phyloP scores from a whole-genome alignment of 2,329 filamentous ascomycete species.

The Colletotrichum sidae region DNA sequence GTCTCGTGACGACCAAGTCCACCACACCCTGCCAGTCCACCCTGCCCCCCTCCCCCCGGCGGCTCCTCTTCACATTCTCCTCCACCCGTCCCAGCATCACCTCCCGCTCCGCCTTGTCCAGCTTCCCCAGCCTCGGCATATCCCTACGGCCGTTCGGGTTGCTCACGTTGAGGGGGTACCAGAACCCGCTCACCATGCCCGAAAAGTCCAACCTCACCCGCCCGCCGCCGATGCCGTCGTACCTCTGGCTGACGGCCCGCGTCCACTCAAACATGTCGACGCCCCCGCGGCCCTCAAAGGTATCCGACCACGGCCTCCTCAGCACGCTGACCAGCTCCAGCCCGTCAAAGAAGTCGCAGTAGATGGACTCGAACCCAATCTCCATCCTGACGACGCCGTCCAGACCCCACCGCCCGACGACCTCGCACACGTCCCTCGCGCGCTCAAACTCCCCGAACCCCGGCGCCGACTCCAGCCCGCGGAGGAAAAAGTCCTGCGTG shows the following conservation, averaged over 20 bases:
- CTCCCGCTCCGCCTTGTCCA: conserved; percentile 45
- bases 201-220: conserved; percentile 60
- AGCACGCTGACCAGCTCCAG: conserved; percentile 51
- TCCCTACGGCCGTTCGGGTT: conserved; percentile 50
- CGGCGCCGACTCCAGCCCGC: conserved; percentile 47
- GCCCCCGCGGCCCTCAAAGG: conserved; percentile 35
- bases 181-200: conserved; percentile 62
- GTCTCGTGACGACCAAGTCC: conserved; percentile 75
- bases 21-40: conserved; percentile 75
- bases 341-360: conserved; percentile 69
- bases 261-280: conserved; percentile 54
- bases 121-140: conserved; percentile 47
- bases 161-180: conserved; percentile 62
- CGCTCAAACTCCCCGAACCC: conserved; percentile 58
- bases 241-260: conserved; percentile 56
- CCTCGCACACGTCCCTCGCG: conserved; percentile 65
- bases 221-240: conserved; percentile 56
- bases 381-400: conserved; percentile 77
- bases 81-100: conserved; percentile 57
- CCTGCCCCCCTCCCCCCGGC: conserved; percentile 41
- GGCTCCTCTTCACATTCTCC: conserved; percentile 49
- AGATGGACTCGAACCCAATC: conserved; percentile 76
- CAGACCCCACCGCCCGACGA: conserved; percentile 66
- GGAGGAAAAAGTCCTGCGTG: conserved; percentile 72
- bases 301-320: conserved; percentile 43